Conservation (phyloP, 495 filamentous ascomycete species). For the Aspergillus leporis region DNA sequence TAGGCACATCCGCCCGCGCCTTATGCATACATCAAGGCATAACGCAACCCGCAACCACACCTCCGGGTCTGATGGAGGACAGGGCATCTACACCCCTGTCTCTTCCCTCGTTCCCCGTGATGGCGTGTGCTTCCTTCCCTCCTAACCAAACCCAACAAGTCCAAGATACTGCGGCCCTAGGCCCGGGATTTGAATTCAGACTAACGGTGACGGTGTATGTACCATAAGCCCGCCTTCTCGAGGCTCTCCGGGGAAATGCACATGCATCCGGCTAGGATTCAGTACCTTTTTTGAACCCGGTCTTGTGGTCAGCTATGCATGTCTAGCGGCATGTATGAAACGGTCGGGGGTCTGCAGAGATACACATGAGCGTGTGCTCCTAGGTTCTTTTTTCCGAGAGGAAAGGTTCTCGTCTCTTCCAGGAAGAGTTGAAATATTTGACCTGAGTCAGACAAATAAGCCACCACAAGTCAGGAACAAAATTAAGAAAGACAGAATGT, state of each 20-base stretch:
- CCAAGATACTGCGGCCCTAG: background rate
- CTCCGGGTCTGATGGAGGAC: background rate
- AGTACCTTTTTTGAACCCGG: background rate
- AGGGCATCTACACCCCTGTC: background rate
- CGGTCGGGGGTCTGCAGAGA: background rate
- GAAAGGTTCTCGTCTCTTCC: background rate
- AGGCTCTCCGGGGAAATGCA: background rate
- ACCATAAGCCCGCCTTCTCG: background rate
- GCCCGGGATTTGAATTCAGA: background rate
- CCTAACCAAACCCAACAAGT: background rate
- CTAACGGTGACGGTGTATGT: background rate
- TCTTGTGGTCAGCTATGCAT: background rate
- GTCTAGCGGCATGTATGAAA: background rate
- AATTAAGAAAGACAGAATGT: too few relatives aligned
- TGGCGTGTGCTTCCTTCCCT: background rate
- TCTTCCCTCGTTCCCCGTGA: background rate
- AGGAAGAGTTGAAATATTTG: background rate
- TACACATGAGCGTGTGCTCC: background rate
- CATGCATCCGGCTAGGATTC: background rate
- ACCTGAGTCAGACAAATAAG: background rate
- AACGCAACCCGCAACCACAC: background rate
- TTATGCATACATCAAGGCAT: background rate
- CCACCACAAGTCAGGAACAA: background rate
- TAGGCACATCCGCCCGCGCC: background rate
- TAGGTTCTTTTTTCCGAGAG: background rate